Base-by-base conservation (phyloP, 2,329 filamentous ascomycete genomes). In the Penicillium sp. region DNA sequence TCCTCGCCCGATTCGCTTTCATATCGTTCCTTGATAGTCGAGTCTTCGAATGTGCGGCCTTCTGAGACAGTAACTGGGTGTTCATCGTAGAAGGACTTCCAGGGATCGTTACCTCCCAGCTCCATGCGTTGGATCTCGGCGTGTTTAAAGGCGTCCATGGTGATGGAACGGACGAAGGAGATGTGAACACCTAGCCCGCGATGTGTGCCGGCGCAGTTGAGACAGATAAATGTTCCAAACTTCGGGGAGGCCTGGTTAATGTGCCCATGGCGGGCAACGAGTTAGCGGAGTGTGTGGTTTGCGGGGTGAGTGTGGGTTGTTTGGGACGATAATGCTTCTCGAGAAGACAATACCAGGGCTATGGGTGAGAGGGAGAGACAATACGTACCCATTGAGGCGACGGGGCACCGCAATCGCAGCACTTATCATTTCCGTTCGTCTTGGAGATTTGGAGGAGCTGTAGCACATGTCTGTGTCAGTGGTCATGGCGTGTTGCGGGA, bases 171-270 rank as follows among this genome's bases (percentile, higher is more conserved):
- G 63, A 99, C 93, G 79, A 99, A 99, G 73, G 92, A 96, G 76
- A 99, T 96, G 81, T 99, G 94, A 37, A 99, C 94, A 61, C 94
- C 94, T 31, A 99, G 86, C 3, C 92, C 92, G 62, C 94, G 89
- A 79, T 99, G 94, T 53, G 94, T 90, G 67, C 94, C 94, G 35
- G 93, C 93, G 81, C 94, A 99, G 63, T 89, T 91, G 52, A 99
- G 87, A 78, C 94, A 99, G 83, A 99, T 97, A 81, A 99, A 99
- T 76, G 96, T 91, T 72, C 93, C 93, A 74, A 99, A 96, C 78
- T 99, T 99, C 64, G 94, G 94, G 38, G 92, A 88, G 35, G 86
- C 86, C 84, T 87, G 65, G 27, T 59, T 45, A 27, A 50, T 25
- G n/a, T 38, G 33, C 47, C 46, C 41, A 46, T 35, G 27, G 27